phyloP scores from a whole-genome alignment of 495 filamentous ascomycete genomes.

The Tuber microsphaerosporum region DNA sequence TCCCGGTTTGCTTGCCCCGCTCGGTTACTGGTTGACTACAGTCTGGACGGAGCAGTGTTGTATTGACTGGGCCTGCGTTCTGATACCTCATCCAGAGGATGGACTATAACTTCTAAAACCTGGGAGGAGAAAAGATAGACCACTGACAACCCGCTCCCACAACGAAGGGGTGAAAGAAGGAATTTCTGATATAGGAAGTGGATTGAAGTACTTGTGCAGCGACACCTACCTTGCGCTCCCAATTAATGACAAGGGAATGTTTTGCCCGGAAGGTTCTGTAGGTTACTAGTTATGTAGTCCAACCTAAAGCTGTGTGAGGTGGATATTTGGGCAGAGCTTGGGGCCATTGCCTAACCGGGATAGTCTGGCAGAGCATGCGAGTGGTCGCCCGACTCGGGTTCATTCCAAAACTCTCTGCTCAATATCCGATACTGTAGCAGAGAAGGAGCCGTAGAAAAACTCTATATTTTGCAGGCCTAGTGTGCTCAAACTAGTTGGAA shows the following conservation, averaged over 20 bases:
- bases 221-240: background rate
- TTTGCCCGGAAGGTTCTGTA: background rate
- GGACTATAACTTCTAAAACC: background rate
- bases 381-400: background rate
- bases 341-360: background rate
- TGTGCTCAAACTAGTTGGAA: too few species aligned
- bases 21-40: too few species aligned
- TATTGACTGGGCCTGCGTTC: background rate
- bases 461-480: too few species aligned
- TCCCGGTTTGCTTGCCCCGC: too few species aligned
- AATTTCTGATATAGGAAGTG: background rate
- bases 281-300: background rate
- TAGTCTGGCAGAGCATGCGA: background rate
- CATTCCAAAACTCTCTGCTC: background rate
- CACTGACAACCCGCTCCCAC: too few species aligned
- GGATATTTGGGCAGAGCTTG: background rate
- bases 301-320: background rate
- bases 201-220: background rate
- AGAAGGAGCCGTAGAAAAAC: background rate
- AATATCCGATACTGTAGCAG: background rate
- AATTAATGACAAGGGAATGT: background rate
- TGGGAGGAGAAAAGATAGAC: background rate
- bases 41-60: too few species aligned
- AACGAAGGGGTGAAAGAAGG: too few species aligned
- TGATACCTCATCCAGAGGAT: background rate